Base-by-base conservation (phyloP, 1,284 basidiomycete species). In the Moniliophthora roreri region DNA sequence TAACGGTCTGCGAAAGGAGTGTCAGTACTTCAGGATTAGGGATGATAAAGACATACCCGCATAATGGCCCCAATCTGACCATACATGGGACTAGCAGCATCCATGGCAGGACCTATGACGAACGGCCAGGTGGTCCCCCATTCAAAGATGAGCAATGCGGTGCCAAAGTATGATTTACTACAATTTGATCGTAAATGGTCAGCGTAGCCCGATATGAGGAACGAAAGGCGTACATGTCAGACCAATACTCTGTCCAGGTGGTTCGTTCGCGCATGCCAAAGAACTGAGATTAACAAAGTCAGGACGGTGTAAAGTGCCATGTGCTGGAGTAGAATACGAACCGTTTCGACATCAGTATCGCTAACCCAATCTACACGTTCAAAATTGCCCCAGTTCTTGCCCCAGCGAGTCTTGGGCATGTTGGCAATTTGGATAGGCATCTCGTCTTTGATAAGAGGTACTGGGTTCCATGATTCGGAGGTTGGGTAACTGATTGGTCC, bases 51-150 rank as follows among this genome's bases (percentile, higher is more conserved):
- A 24, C 15, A 32, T 28, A 46, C 44, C 44, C 44, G 10, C 9
- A 46, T 16, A 13, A 46, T 32, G 7, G 44, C 3, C 10, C 44
- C 44, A 46, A 46, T 46, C 44, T 46, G 24, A 5, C 44, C 44
- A 32, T 32, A 32, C 28, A 32, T 32, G 11, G 28, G 28, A 28
- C 24, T 28, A 8, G 26, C 44, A 4, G 28, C 13, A 16, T 46
- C 24, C 24, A 28, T 28, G 11, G 24, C 44, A 32, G 44, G 44
- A 13, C 24, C 44, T 4, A 62, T 58, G 15, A 57, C 50, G 54
- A 63, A 67, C 2, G 66, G 66, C 66, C 64, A 66, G 9, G 63
- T 67, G 2, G 66, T 67, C 5, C 66, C 66, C 66, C 66, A 67
- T 40, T 67, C 66, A 46, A 67, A 67, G 20, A 67, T 58, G 24